Percentiles rank a stretch among this genome's conserved stretches.
These are phyloP conservation scores for Volutella citrinella DNA, from an alignment of 2,329 filamentous ascomycete species.

Conservation along the genomic window DNA sequence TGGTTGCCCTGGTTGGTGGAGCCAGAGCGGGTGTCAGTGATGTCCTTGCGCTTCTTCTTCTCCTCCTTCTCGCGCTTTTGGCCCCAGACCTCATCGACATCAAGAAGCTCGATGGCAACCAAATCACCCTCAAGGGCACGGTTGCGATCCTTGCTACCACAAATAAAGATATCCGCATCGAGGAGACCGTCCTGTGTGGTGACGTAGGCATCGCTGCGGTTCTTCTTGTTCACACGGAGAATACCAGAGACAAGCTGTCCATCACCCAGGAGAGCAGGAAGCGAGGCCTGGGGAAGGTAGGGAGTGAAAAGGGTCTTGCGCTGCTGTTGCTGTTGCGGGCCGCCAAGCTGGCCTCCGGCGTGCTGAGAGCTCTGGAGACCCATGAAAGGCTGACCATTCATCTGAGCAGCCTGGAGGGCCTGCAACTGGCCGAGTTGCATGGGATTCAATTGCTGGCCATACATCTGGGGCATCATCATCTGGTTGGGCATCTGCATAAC, in stretches of 20 bases:
- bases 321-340: conserved; percentile 75
- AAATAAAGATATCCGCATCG: conserved; percentile 98
- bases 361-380: conserved; percentile 70
- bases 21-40: conserved; percentile 82
- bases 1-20: conserved; percentile 71
- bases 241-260: conserved; percentile 95
- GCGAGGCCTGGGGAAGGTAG: conserved; percentile 89
- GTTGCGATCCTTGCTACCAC: conserved; percentile 97
- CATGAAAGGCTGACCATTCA: conserved; percentile 73
- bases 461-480: conserved; percentile 83
- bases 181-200: conserved; percentile 83
- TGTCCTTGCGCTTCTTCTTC: conserved; percentile 99
- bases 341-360: conserved; percentile 61
- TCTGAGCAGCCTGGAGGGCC: conserved; percentile 83
- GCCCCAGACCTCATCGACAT: conserved; percentile 97
- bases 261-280: conserved; percentile 85
- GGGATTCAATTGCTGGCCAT: conserved; percentile 83
- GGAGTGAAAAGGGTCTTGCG: conserved; percentile 98
- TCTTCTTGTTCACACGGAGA: conserved; percentile 99
- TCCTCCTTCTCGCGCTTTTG: conserved; percentile 99
- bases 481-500: conserved; percentile 83
- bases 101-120: conserved; percentile 91
- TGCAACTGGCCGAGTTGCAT: conserved; percentile 89
- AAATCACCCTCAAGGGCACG: conserved; percentile 93
- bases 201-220: conserved; percentile 96